Evolutionary conservation across 169 alveolate species (phyloP), one percentile per base, ranked within the genome.

Genomic region (Plasmodium cynomolgi): DNA sequence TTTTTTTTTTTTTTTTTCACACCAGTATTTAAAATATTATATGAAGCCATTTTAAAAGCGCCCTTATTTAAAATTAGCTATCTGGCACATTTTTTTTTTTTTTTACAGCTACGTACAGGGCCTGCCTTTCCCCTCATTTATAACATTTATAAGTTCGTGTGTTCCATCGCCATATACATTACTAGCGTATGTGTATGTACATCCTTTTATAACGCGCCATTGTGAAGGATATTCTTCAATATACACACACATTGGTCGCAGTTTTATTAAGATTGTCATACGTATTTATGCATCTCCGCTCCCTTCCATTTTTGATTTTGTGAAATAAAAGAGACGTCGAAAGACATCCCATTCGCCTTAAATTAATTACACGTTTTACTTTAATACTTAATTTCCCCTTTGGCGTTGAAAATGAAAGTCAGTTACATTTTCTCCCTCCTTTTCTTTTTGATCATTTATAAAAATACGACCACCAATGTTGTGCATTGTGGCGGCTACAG

Each of bases 401-500:
- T 23, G 68, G 31, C n/a, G 56, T 50, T 68, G 9, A 90, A 90
- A 23, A 90, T 90, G 94, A 90, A 62, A 58, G 37, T 80, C 29
- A 80, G 77, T 62, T 58, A 58, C 33, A 56, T 90, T 37, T 58
- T 90, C 9, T 58, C 83, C 6, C 34, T 90, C 71, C 50, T 80
- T 79, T 74, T 90, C 29, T 79, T 90, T 31, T 41, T 80, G 31
- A 39, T 81, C 2, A 41, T 68, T 23, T 90, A 90, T 39, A 80
- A 90, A 44, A 80, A 90, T 39, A 80, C 23, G 9, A 50, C 85
- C 11, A 85, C 54, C 26, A 62, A 34, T 90, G 82, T 79, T 15
- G 94, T 79, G 23, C 37, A 81, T 3, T 80, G 90, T 90, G 90
- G 26, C 11, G 82, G 77, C 15, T 90, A 90, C 54, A 72, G 94